Conservation (phyloP, 352 stramenopile genomes). For the Phytophthora sp. region DNA sequence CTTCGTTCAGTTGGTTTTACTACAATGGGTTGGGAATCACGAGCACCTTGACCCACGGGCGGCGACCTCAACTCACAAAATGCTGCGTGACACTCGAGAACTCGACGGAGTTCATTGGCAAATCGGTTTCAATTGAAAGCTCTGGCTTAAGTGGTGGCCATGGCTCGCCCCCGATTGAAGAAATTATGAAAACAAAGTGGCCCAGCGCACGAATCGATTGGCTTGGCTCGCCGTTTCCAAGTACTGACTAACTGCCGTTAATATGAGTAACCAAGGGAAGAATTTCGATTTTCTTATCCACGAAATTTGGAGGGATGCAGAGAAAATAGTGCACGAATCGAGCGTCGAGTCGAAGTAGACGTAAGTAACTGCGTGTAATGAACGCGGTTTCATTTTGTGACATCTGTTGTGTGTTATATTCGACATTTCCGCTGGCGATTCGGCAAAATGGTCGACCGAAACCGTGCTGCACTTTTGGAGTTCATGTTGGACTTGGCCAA, state of each 20-base stretch:
- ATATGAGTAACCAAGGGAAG: too few species aligned
- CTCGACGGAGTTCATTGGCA: constrained; percentile 63
- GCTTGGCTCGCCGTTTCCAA: constrained; percentile 46
- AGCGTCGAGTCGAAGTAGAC: too few species aligned
- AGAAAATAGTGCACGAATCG: too few species aligned
- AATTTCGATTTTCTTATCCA: too few species aligned
- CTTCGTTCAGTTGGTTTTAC: constrained; percentile 47
- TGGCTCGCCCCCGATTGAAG: constrained; percentile 62
- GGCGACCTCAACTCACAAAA: constrained; percentile 49
- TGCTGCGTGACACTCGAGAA: constrained; percentile 46
- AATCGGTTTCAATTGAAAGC: constrained; percentile 67
- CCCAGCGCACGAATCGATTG: constrained; percentile 55
- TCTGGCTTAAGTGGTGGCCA: constrained; percentile 49
- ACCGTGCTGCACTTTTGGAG: too few species aligned
- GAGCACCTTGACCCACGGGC: not conserved
- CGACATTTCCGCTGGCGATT: too few species aligned
- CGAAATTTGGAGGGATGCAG: too few species aligned
- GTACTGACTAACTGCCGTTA: constrained; percentile 52
- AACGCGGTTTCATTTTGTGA: too few species aligned
- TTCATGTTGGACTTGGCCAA: too few species aligned
- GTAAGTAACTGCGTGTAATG: too few species aligned
- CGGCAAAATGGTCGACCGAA: too few species aligned
- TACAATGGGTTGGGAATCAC: constrained; percentile 40
- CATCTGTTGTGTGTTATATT: too few species aligned
- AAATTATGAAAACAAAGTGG: constrained; percentile 86